phyloP scores from a whole-genome alignment of 139 green algal species.

The Haematococcus lacustris region DNA sequence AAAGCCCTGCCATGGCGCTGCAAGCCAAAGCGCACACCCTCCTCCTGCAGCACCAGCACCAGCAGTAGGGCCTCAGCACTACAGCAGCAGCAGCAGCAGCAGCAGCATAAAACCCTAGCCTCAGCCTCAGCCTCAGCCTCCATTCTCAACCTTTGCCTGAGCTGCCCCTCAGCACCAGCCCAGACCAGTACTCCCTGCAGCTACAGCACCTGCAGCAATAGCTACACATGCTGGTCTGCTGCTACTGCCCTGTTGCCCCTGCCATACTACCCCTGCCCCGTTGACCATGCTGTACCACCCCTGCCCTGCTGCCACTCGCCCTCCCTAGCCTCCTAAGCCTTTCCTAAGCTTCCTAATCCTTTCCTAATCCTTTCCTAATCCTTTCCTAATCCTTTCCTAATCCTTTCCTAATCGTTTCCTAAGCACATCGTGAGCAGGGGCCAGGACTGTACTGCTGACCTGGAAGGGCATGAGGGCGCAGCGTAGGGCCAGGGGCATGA shows the following conservation, averaged over 20 bases:
- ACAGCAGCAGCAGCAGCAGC: neutral
- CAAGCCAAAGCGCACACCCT: constrained; percentile 78
- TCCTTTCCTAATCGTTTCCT: too few relatives aligned
- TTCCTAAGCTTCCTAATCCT: neutral
- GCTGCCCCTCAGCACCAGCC: too few relatives aligned
- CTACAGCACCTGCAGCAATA: neutral
- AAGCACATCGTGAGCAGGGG: too few relatives aligned
- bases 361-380: neutral
- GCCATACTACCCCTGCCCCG: too few relatives aligned
- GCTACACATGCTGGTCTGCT: neutral
- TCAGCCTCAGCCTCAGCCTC: neutral
- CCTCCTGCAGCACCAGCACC: constrained; percentile 44
- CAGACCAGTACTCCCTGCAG: neutral
- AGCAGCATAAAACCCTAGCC: neutral
- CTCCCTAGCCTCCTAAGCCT: neutral
- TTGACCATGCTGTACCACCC: too few relatives aligned
- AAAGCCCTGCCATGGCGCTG: constrained; percentile 57
- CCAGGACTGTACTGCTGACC: neutral
- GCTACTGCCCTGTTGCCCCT: too few relatives aligned
- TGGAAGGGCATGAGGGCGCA: constrained; percentile 58
- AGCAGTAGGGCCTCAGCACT: constrained; percentile 12
- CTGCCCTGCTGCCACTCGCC: too few relatives aligned
- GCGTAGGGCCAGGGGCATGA: constrained; percentile 47
- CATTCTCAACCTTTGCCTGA: too few relatives aligned
- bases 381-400: neutral